phyloP scores from a whole-genome alignment of 1,139 yeast species.

The Debaryomyces subglobosus region DNA sequence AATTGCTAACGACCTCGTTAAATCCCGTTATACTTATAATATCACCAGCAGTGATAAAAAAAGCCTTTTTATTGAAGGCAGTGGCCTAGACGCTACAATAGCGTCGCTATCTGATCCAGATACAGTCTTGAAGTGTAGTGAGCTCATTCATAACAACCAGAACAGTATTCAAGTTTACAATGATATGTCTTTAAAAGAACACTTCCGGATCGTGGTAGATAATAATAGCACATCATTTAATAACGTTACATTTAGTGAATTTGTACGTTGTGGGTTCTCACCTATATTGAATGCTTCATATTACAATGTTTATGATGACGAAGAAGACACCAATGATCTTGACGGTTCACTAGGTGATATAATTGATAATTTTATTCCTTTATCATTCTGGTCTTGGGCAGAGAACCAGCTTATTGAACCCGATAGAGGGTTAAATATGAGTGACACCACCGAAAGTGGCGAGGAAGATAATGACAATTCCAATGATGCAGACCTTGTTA shows the following conservation, averaged over 20 bases:
- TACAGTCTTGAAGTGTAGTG: conserved; percentile 13
- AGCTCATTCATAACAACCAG: conserved; percentile 9
- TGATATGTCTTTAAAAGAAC: conserved; percentile 21
- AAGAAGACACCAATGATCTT: conserved; percentile 12
- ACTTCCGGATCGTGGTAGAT: conserved; percentile 47
- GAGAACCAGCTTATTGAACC: conserved; percentile 49
- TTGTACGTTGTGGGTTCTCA: conserved; percentile 57
- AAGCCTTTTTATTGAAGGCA: conserved; percentile 22
- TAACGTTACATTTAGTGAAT: conserved; percentile 31
- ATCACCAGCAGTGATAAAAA: conserved; percentile 24
- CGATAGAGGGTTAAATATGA: conserved; percentile 5
- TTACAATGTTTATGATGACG: conserved; percentile 25
- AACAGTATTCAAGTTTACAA: conserved; percentile 16
- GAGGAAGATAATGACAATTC: background rate
- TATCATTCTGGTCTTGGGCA: conserved; percentile 73
- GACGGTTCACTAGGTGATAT: conserved; percentile 12
- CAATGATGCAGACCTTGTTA: conserved; percentile 4
- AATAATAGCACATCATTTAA: conserved; percentile 32
- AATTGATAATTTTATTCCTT: conserved; percentile 29
- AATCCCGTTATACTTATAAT: conserved; percentile 22
- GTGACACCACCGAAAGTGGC: background rate
- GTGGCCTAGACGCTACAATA: conserved; percentile 18
- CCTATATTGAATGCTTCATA: conserved; percentile 54
- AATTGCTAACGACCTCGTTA: conserved; percentile 27
- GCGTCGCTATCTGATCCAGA: conserved; percentile 12